Evolutionary conservation across 2,329 filamentous ascomycete species (phyloP), one percentile per base, ranked within the genome.

Genomic region (Trichoderma oligosporum): DNA sequence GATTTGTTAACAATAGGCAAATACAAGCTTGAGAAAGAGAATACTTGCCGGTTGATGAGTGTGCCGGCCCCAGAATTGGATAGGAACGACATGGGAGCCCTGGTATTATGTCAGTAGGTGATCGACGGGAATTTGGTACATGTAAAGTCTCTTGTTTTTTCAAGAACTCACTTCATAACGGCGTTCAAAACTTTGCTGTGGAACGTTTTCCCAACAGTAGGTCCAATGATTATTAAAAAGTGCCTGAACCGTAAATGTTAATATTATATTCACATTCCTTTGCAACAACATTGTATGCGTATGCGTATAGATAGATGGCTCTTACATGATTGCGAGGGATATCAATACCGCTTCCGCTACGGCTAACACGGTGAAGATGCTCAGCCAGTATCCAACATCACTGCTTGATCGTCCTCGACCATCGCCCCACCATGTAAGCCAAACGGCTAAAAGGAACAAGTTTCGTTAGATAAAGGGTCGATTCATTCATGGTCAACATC

Each of bases 391-490:
- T 7, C 61, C 67, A 16, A 70, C 25, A 49, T 69, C 67, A 9
- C 35, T 51, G 20, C 61, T 66, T 7, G 61, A 48, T 4, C 62
- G 65, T 4, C 65, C 64, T 39, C 61, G 66, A 1, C 66, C 66
- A 11, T 69, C 65, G 49, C 67, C 67, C 67, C 67, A 69, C 67
- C 67, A 69, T 18, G 66, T 67, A 31, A 69, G 60, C 67, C 67
- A 69, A 18, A 69, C 65, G 38, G 65, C 67, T 68, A 7, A 11
- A 38, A 2, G 4, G 11, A 3, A n/a, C n/a, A n/a, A n/a, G n/a
- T n/a, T 8, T 16, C 1, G 41, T 55, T 29, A 46, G 41, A 36
- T 4, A 22, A 5, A 9, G 5, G 29, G 1, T 16, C n/a, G 7
- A 11, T 11, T 9, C 12, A 3, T 16, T 29, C 8, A 4, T 9